Evolutionary conservation across 345 rosid species (phyloP), one percentile per base, ranked within the genome.

Genomic region (Mangifera indica): DNA sequence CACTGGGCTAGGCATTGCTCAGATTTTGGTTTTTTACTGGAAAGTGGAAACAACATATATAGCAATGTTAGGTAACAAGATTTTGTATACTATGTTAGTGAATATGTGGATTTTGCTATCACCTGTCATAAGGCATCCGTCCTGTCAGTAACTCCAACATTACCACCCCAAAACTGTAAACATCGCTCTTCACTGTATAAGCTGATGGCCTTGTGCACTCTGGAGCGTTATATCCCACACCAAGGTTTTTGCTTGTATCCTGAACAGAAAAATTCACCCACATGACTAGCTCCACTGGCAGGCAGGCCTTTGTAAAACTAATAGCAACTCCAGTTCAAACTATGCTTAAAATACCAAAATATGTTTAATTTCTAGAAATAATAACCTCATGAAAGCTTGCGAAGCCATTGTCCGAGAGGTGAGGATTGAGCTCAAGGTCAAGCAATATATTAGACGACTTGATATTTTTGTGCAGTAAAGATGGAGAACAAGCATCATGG

Each of bases 131-230:
- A 74, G 99, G 98, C 89, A 66, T 87, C 70, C 97, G 87, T 14
- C 99, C 98, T 0, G 96, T 89, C 72, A 95, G 66, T 25, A 95
- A 76, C 84, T 95, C 99, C 69, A 95, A 73, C 99, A 92, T 92
- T 60, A 92, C 99, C 69, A 95, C 97, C 44, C 99, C 99, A 63
- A 92, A 90, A 74, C 98, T 89, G 84, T 92, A 95, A 11, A 91
- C 79, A 51, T 95, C 99, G 66, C 99, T 91, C 87, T 91, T 95
- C 66, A 84, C 32, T 7, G 99, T 89, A 76, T 91, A 95, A 8
- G 89, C 87, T 5, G 88, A 79, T 20, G 95, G 91, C 44, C 60
- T 85, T 55, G 82, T 73, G 80, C 98, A 92, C 78, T 95, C 98
- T n/a, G 99, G 99, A 7, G 97, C 97, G 72, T 87, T 92, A 76